Conservation (phyloP, 805 yeast genomes). For the Nakazawaea anatomiae region DNA sequence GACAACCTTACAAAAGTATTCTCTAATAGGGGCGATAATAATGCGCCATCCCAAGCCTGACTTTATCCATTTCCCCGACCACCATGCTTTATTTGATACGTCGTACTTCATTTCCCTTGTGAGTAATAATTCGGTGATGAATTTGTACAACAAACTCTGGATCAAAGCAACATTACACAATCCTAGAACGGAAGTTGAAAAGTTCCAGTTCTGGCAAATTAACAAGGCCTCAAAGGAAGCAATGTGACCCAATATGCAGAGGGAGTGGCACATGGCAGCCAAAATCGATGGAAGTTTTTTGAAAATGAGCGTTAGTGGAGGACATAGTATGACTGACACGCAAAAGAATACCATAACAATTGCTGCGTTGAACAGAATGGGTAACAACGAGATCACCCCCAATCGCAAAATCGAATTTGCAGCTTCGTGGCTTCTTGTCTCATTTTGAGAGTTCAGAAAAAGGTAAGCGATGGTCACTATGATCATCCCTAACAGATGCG, state of each 20-base stretch:
- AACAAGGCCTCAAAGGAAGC: slow-evolving; percentile 57
- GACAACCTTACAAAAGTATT: slow-evolving; percentile 52
- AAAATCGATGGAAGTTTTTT: slow-evolving; percentile 42
- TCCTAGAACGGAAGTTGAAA: slow-evolving; percentile 55
- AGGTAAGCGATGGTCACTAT: slow-evolving; percentile 40
- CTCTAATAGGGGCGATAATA: slow-evolving; percentile 59
- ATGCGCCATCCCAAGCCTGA: slow-evolving; percentile 58
- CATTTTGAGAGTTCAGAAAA: slow-evolving; percentile 51
- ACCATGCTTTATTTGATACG: slow-evolving; percentile 64
- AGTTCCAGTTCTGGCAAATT: slow-evolving; percentile 62
- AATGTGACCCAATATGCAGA: slow-evolving; percentile 48
- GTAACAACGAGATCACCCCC: slow-evolving; percentile 37
- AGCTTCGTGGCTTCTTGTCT: slow-evolving; percentile 23
- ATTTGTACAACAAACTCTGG: slow-evolving; percentile 53
- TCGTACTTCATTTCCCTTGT: slow-evolving; percentile 60
- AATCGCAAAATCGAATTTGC: slow-evolving; percentile 39
- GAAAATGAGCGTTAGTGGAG: slow-evolving; percentile 38
- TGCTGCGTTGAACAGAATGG: slow-evolving; percentile 37
- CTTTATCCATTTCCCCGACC: slow-evolving; percentile 71
- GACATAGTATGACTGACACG: slow-evolving; percentile 44
- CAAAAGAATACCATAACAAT: slow-evolving; percentile 34
- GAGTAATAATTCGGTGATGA: slow-evolving; percentile 41
- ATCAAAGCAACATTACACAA: slow-evolving; percentile 47
- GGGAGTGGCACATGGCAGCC: slow-evolving; percentile 50
- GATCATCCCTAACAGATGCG: slow-evolving; percentile 28